Conservation (phyloP, 805 yeast genomes). For the Yarrowia sp. region DNA sequence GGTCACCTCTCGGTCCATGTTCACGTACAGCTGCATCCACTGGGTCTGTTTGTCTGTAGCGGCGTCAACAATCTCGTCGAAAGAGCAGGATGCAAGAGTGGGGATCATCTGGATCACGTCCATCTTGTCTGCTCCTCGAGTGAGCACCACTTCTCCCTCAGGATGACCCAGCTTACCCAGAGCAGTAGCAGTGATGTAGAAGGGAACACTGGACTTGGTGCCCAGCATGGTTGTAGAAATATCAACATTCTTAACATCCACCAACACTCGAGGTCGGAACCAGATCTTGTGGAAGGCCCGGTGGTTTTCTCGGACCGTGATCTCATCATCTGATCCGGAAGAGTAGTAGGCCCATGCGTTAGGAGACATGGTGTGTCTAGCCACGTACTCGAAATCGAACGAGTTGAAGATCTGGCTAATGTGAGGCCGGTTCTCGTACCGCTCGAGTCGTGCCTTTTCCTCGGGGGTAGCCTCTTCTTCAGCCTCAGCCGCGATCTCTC, state of each 20-base stretch:
- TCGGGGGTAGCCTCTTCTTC: slow-evolving; percentile 43
- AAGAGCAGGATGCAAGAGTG: slow-evolving; percentile 82
- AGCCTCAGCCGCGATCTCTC: slow-evolving; percentile 30
- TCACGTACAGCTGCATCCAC: slow-evolving; percentile 88
- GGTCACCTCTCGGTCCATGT: slow-evolving; percentile 67
- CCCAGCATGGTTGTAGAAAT: slow-evolving; percentile 74
- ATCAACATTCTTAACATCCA: slow-evolving; percentile 76
- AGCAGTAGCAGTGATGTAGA: slow-evolving; percentile 90
- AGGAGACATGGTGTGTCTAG: slow-evolving; percentile 70
- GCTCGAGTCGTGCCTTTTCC: slow-evolving; percentile 46
- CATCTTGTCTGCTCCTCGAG: slow-evolving; percentile 75
- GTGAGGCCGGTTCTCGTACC: slow-evolving; percentile 59
- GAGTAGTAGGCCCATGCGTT: slow-evolving; percentile 93
- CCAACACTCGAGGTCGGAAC: slow-evolving; percentile 79
- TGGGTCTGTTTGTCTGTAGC: slow-evolving; percentile 66
- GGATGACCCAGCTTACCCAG: slow-evolving; percentile 88
- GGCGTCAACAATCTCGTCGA: slow-evolving; percentile 79
- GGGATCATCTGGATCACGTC: slow-evolving; percentile 86
- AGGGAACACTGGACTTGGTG: slow-evolving; percentile 65
- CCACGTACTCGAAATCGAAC: slow-evolving; percentile 84
- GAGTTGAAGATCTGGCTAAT: slow-evolving; percentile 68
- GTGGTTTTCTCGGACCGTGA: slow-evolving; percentile 86
- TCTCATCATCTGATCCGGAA: slow-evolving; percentile 90
- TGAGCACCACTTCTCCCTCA: slow-evolving; percentile 85
- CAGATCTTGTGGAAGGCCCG: slow-evolving; percentile 82